Evolutionary conservation across 768 basidiomycete species (phyloP).

Genomic region (Lactarius pseudohatsudake): DNA sequence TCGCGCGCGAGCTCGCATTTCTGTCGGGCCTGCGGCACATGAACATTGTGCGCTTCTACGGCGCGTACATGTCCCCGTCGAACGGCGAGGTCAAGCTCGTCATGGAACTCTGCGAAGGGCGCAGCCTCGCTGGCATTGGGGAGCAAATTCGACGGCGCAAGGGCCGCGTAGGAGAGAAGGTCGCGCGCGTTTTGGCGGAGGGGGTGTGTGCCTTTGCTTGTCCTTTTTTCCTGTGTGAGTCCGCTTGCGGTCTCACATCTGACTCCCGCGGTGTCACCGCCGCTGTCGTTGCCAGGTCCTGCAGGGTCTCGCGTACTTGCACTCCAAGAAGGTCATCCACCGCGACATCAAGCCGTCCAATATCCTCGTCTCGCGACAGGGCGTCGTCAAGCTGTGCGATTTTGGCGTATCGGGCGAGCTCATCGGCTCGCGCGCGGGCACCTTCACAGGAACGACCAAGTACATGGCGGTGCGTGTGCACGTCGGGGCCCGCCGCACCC

Average conservation of each 20-base stretch:
- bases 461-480: slow-evolving; percentile 85
- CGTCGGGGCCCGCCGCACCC: background rate
- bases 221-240: background rate
- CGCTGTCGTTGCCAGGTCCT: slow-evolving; percentile 50
- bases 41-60: slow-evolving; percentile 85
- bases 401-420: slow-evolving; percentile 95
- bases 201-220: slow-evolving; percentile 53
- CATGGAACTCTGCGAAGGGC: slow-evolving; percentile 82
- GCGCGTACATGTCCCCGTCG: slow-evolving; percentile 78
- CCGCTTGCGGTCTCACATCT: background rate
- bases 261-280: background rate
- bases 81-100: slow-evolving; percentile 87
- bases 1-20: slow-evolving; percentile 83
- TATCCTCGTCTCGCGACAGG: slow-evolving; percentile 78
- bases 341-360: slow-evolving; percentile 90
- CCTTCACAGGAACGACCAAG: slow-evolving; percentile 90
- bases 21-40: slow-evolving; percentile 73
- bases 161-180: slow-evolving; percentile 73
- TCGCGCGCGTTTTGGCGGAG: slow-evolving; percentile 83
- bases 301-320: slow-evolving; percentile 84
- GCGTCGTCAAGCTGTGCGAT: slow-evolving; percentile 85
- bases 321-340: slow-evolving; percentile 84
- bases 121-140: slow-evolving; percentile 80
- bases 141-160: slow-evolving; percentile 71
- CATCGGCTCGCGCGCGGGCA: slow-evolving; percentile 79